Evolutionary conservation across 192 early-diverging fungal species (phyloP), one percentile per base, ranked within the genome.

Genomic region (Coemansia sp.): DNA sequence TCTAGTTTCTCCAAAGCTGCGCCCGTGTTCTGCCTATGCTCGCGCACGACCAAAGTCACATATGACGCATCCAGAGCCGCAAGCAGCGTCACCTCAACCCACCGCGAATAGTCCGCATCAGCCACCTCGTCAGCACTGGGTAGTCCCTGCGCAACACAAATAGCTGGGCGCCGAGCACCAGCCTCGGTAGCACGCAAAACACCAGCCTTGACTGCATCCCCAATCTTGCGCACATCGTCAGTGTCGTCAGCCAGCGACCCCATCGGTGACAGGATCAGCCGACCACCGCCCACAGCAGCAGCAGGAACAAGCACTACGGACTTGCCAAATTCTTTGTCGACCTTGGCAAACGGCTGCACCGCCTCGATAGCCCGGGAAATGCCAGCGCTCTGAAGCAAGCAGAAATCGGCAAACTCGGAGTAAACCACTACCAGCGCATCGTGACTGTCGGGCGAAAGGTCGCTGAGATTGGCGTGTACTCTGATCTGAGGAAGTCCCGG

Each of bases 191-290:
- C 89, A 16, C 87, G 85, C 57, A 86, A 83, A 44, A 91, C 82
- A 11, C 89, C 94, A n/a, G 82, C 76, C 72, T 87, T 87, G 69
- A 91, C 89, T 12, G 88, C 88, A 66, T 92, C 92, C 47, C 73
- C 66, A 63, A 90, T 90, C 67, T 91, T 89, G 72, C 94, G 88
- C 49, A 91, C 91, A 79, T 95, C 94, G 73, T 95, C 94, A 29
- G 90, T 87, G 75, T 95, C 94, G 64, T 88, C 88, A 63, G 78
- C 68, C 6, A 93, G 71, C 13, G 89, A 86, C 31, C 91, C 93
- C 33, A 88, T 92, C n/a, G 94, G 93, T 7, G 88, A 88, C n/a
- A 93, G 70, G 16, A 95, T 81, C 29, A 93, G 71, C 31, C 92
- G 88, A 5, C 84, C 80, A 49, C 89, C 89, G 33, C 89, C 89